A percentile compares a stretch with the other conserved stretches of the same genome.
phyloP scores from a whole-genome alignment of 768 basidiomycete genomes.

The Termitomyces sp. region DNA sequence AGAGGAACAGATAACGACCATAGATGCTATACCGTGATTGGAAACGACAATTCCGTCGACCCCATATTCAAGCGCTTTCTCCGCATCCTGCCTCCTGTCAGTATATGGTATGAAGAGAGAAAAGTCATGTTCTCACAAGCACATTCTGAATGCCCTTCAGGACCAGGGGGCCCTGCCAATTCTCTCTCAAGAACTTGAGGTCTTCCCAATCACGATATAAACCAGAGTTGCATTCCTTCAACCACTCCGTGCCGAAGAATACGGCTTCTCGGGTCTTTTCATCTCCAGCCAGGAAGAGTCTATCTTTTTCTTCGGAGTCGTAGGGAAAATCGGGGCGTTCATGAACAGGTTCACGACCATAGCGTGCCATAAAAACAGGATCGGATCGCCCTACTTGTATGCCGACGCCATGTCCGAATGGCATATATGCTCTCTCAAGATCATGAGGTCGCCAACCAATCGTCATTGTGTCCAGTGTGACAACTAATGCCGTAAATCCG shows the following conservation, averaged over 20 bases:
- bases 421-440: conserved; percentile 59
- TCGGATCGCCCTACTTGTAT: conserved; percentile 68
- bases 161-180: conserved; percentile 77
- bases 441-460: conserved; percentile 81
- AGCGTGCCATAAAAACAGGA: conserved; percentile 71
- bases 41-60: conserved; percentile 77
- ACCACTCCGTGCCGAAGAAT: conserved; percentile 58
- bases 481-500: conserved; percentile 69
- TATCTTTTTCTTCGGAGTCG: conserved; percentile 44
- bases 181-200: conserved; percentile 59
- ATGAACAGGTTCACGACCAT: conserved; percentile 43
- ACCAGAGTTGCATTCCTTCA: conserved; percentile 62
- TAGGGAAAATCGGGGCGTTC: conserved; percentile 56
- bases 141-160: conserved; percentile 76
- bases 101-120: neutral
- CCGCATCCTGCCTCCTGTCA: conserved; percentile 51
- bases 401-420: conserved; percentile 65
- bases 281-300: conserved; percentile 45
- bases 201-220: conserved; percentile 69
- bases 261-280: conserved; percentile 33
- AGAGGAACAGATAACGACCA: neutral
- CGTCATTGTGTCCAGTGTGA: conserved; percentile 73
- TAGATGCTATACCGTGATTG: conserved; percentile 59
- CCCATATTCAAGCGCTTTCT: conserved; percentile 60
- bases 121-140: conserved; percentile 34